Evolutionary conservation across 495 filamentous ascomycete species (phyloP), one percentile per base, ranked within the genome.

Genomic region (Xylaria cubensis): DNA sequence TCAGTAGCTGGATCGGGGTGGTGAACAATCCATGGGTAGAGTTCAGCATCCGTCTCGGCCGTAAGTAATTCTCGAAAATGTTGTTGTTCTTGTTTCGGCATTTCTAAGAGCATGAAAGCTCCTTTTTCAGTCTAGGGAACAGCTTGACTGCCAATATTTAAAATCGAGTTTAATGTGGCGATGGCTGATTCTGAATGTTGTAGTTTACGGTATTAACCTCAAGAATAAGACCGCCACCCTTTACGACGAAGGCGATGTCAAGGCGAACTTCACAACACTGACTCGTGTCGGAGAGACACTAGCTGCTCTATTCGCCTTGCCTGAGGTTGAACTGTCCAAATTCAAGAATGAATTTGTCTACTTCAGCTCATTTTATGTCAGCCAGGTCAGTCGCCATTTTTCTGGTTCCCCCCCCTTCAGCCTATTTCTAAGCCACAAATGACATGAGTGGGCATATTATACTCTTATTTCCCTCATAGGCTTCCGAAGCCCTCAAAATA

Each of bases 1-100:
- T 64, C 46, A 64, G 69, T 26, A 53, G 80, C 36, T 90, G 82
- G 80, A 81, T 89, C 26, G 80, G 74, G 5, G 62, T 90, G 1
- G 72, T 77, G 9, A 78, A 70, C 44, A 73, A 78, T 29, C 77
- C 81, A 58, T 85, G 83, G 77, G 84, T 82, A 36, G 83, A 84
- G 59, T 82, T 73, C 68, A 77, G 75, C 72, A 67, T 76, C 26
- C 72, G 70, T 44, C 67, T 69, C 15, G 65, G 32, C 48, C 51
- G 61, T 64, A 29, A 64, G 61, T 44, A 4, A 13, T 44, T 44
- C 10, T 61, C 10, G 6, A 19, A 15, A 2, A 39, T 13, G 15
- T 42, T 41, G 10, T 39, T 39, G 17, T 39, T 41, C 29, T 61
- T 17, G 17, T 34, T 12, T n/a, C 15, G 3, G 15, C 32, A 59